phyloP scores from a whole-genome alignment of 2,329 filamentous ascomycete species.

The Fragosphaeria purpurea region DNA sequence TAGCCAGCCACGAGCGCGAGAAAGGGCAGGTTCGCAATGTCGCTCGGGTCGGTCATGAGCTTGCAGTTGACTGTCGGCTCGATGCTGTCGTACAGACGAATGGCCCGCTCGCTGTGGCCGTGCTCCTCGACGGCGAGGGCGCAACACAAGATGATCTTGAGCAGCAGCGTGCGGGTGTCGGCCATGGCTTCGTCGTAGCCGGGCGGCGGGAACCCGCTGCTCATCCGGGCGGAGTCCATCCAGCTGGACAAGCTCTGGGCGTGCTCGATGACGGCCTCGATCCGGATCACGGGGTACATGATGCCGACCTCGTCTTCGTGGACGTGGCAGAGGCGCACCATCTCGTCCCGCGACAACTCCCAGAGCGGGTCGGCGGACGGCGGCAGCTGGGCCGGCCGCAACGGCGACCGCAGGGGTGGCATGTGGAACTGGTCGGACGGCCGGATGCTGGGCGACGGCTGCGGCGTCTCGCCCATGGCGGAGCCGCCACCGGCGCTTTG shows the following conservation, averaged over 20 bases:
- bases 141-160: slow-evolving; percentile 78
- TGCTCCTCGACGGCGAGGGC: slow-evolving; percentile 68
- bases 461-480: slow-evolving; percentile 22
- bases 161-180: slow-evolving; percentile 41
- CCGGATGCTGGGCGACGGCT: slow-evolving; percentile 22
- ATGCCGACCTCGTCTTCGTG: slow-evolving; percentile 86
- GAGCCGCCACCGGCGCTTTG: slow-evolving; percentile 43
- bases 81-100: slow-evolving; percentile 65
- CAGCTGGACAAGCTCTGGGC: slow-evolving; percentile 61
- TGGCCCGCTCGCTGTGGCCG: slow-evolving; percentile 66
- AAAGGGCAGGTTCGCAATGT: slow-evolving; percentile 38
- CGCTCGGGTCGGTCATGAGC: slow-evolving; percentile 43
- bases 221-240: slow-evolving; percentile 31
- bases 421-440: slow-evolving; percentile 23
- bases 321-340: slow-evolving; percentile 64
- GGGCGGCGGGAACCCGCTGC: slow-evolving; percentile 18
- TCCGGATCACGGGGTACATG: slow-evolving; percentile 81
- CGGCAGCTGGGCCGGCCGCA: slow-evolving; percentile 26
- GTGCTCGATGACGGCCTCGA: slow-evolving; percentile 61
- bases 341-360: slow-evolving; percentile 67
- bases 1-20: slow-evolving; percentile 51
- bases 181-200: slow-evolving; percentile 30
- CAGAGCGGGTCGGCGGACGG: slow-evolving; percentile 62
- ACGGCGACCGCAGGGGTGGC: slow-evolving; percentile 21
- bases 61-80: slow-evolving; percentile 59